Conservation (phyloP, 768 basidiomycete species). For the Trametes maxima region DNA sequence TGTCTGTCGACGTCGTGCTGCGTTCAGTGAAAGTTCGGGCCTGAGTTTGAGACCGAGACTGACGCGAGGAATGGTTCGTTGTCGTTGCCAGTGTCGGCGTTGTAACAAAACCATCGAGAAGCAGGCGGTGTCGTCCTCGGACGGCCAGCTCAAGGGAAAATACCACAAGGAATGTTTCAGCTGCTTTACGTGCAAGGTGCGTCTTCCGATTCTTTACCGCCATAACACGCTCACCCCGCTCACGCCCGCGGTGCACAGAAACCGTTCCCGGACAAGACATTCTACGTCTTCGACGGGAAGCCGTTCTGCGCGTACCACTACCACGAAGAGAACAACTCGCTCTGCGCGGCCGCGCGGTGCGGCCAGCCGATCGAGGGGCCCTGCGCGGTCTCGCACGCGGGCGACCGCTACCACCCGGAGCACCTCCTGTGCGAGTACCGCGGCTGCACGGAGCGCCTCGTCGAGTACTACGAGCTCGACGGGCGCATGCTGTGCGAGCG, state of each 20-base stretch:
- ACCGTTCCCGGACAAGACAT: slow-evolving; percentile 90
- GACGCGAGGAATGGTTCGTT: slow-evolving; percentile 2
- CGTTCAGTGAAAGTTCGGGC: too few relatives aligned
- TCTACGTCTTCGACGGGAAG: slow-evolving; percentile 90
- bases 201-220: slow-evolving; percentile 25
- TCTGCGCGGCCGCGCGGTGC: slow-evolving; percentile 79
- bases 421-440: slow-evolving; percentile 84
- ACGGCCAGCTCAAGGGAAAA: slow-evolving; percentile 95
- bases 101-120: slow-evolving; percentile 88
- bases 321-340: slow-evolving; percentile 87
- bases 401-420: slow-evolving; percentile 84
- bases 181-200: slow-evolving; percentile 79
- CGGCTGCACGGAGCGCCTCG: slow-evolving; percentile 56
- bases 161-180: slow-evolving; percentile 93
- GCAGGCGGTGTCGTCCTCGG: slow-evolving; percentile 86
- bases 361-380: slow-evolving; percentile 92
- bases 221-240: background rate
- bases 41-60: slow-evolving; percentile 3
- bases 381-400: slow-evolving; percentile 83
- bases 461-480: slow-evolving; percentile 91
- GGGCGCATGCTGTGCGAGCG: slow-evolving; percentile 84
- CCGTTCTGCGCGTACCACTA: slow-evolving; percentile 93
- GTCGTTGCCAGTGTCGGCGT: slow-evolving; percentile 68
- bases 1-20: background rate
- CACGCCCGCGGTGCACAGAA: slow-evolving; percentile 44